Percentiles rank a stretch among this genome's conserved stretches.
Conservation (phyloP, 2,329 filamentous ascomycete genomes). For the Tricladium varicosporioides region DNA sequence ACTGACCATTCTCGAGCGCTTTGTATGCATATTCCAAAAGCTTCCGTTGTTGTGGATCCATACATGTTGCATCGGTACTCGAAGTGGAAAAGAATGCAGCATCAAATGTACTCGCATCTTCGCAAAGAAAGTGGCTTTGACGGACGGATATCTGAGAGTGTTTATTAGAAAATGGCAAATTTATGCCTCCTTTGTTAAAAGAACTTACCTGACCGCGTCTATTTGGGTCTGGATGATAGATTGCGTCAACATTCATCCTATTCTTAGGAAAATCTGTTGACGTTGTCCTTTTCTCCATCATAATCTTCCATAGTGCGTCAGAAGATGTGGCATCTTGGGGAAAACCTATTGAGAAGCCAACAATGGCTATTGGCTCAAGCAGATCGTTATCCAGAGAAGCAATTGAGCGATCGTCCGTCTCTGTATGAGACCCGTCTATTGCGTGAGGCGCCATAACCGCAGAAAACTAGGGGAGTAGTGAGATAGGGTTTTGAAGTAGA, state of each 20-base stretch:
- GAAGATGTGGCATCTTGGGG: slow-evolving; percentile 46
- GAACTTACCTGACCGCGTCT: background rate
- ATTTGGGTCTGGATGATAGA: slow-evolving; percentile 38
- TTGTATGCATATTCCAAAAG: background rate
- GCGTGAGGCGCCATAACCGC: no score
- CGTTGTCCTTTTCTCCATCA: slow-evolving; percentile 69
- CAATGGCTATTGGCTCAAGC: slow-evolving; percentile 43
- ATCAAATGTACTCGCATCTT: slow-evolving; percentile 36
- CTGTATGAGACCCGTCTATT: no score
- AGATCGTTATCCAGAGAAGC: background rate
- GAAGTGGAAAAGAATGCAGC: slow-evolving; percentile 40
- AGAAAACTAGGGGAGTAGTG: no score
- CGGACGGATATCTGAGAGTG: background rate
- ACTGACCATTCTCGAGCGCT: slow-evolving; percentile 3
- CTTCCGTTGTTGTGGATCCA: slow-evolving; percentile 10
- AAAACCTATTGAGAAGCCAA: slow-evolving; percentile 51
- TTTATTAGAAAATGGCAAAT: background rate
- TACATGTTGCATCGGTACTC: slow-evolving; percentile 31
- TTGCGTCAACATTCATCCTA: slow-evolving; percentile 47
- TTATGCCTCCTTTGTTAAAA: background rate
- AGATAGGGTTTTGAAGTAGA: no score
- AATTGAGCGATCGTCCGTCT: no score
- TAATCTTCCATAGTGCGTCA: slow-evolving; percentile 70
- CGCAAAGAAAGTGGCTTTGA: slow-evolving; percentile 32
- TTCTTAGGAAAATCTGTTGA: slow-evolving; percentile 29